Percentiles rank a stretch among this genome's conserved stretches.
phyloP scores from a whole-genome alignment of 352 stramenopile genomes.

The Globisporangium recalcitrans region DNA sequence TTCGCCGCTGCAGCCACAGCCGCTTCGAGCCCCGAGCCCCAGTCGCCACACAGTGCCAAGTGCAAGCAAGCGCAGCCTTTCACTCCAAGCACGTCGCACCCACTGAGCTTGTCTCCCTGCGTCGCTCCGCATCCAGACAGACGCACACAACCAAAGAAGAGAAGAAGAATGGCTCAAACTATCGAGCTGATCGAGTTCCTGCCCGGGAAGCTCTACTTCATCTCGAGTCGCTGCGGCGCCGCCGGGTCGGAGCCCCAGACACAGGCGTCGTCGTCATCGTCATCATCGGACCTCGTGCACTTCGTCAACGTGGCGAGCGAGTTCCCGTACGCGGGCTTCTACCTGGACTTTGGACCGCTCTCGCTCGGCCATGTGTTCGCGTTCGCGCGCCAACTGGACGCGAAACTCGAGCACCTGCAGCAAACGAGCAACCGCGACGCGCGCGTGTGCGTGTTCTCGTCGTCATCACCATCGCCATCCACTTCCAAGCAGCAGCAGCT shows the following conservation, averaged over 20 bases:
- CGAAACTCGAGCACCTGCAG: conserved; percentile 33
- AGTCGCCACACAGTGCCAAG: no score
- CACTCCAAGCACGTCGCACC: background rate
- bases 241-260: background rate
- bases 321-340: conserved; percentile 93
- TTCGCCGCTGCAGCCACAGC: background rate
- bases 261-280: background rate
- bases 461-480: background rate
- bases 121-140: background rate
- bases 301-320: conserved; percentile 29
- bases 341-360: conserved; percentile 94
- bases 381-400: conserved; percentile 80
- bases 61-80: background rate
- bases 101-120: background rate
- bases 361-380: conserved; percentile 89
- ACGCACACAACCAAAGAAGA: background rate
- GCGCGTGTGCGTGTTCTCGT: conserved; percentile 60
- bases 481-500: background rate
- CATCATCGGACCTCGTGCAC: conserved; percentile 8
- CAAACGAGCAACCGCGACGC: conserved; percentile 20
- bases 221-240: conserved; percentile 18
- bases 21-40: background rate
- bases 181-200: conserved; percentile 32
- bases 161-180: conserved; percentile 6
- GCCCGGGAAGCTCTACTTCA: conserved; percentile 28